Evolutionary conservation across 805 yeast species (phyloP).

Genomic region (Candida germanica): DNA sequence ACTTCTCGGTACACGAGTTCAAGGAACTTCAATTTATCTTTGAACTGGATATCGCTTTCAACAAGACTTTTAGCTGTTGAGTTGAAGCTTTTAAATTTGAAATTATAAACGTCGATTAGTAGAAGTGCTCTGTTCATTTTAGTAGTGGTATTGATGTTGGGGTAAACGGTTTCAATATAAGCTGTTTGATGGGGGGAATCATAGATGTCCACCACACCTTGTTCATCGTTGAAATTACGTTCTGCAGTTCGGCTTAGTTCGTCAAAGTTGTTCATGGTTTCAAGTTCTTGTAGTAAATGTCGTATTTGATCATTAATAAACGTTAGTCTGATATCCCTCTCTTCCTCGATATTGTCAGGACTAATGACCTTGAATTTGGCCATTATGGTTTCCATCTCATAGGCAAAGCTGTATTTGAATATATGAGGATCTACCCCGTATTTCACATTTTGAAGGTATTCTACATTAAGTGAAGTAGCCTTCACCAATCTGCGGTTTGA

Average conservation of each 20-base stretch:
- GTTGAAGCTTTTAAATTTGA: background rate
- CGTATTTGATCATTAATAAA: slow-evolving; percentile 1
- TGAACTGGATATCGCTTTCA: background rate
- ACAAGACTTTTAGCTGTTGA: background rate
- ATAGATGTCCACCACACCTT: background rate
- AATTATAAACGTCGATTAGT: slow-evolving; percentile 2
- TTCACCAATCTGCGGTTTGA: too few species aligned
- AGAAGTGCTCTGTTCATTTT: background rate
- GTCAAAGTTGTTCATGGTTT: background rate
- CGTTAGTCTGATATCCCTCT: slow-evolving; percentile 1
- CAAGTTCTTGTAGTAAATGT: background rate
- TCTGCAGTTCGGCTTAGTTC: background rate
- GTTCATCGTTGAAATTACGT: background rate
- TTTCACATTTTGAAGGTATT: background rate
- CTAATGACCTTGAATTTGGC: slow-evolving; percentile 5
- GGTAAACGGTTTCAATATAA: slow-evolving; percentile 4
- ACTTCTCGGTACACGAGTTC: background rate
- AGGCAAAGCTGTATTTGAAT: slow-evolving; percentile 2
- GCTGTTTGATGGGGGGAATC: background rate
- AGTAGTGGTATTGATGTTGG: background rate
- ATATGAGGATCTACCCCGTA: slow-evolving; percentile 1
- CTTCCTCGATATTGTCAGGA: slow-evolving; percentile 1
- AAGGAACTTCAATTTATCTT: slow-evolving; percentile 3
- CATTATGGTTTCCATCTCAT: background rate
- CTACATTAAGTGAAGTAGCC: background rate